Base-by-base conservation (phyloP, 2,329 filamentous ascomycete genomes). In the Aspergillus hortae region DNA sequence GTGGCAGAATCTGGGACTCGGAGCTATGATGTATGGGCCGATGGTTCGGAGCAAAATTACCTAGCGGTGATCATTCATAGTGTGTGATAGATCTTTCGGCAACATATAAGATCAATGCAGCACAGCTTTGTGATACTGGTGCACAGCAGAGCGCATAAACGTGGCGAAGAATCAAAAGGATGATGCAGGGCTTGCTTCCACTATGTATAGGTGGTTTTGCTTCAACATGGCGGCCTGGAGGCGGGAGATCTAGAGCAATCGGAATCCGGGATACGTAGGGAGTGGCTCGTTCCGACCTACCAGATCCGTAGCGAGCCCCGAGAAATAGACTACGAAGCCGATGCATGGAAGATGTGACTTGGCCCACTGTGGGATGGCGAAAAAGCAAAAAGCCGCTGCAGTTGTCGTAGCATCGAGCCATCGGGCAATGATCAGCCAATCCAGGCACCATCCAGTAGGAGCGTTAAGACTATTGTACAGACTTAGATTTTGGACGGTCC, bases 331-430 rank as follows among this genome's bases (percentile, higher is more conserved):
- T 56, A 47, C 40, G 40, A 42, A n/a, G 40, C 2, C 40, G 38
- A 43, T 45, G 56, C 55, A 60, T 53, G 48, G 46, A 54, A 55
- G 49, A 46, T 40, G 58, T 51, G 51, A 49, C 55, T 36, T 38
- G 51, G 41, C 53, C 59, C 57, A 60, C 55, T 47, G 27, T 44
- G 40, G 43, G 27, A 36, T 33, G 25, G 43, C 35, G 43, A 51
- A 52, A 44, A 43, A 48, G 33, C 7, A 48, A 51, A 43, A 48
- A 27, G 48, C 51, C 51, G 43, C 47, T 45, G 51, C 6, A 30
- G 48, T 47, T 51, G 52, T 52, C 44, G 50, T 51, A 47, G 53
- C 53, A 55, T 56, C 43, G 48, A 52, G 45, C 49, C 40, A 49
- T 53, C 44, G 44, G 42, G 53, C 32, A 56, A 44, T 40, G 48